Percentiles rank a stretch among this genome's conserved stretches.
phyloP scores from a whole-genome alignment of 2,329 filamentous ascomycete species.

The Plectosphaerella plurivora region DNA sequence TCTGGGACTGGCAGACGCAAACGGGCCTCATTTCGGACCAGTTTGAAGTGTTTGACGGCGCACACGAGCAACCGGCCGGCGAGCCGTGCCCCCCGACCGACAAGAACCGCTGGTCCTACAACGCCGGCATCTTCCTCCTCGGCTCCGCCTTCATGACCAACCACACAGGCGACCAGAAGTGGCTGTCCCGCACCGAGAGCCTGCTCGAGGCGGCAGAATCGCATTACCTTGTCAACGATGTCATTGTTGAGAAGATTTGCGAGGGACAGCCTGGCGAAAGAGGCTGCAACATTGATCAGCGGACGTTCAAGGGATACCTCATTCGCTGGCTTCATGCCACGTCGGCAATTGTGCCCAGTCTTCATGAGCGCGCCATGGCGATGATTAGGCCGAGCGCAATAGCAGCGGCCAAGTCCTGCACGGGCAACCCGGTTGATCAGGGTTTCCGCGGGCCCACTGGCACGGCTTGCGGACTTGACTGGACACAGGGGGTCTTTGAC shows the following conservation, averaged over 20 bases:
- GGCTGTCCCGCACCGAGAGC: conserved; percentile 55
- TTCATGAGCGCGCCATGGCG: conserved; percentile 41
- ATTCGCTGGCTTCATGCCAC: conserved; percentile 60
- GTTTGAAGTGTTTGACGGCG: conserved; percentile 51
- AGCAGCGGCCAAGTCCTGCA: conserved; percentile 49
- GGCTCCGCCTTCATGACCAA: conserved; percentile 60
- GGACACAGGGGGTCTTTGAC: conserved; percentile 53
- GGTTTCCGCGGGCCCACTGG: conserved; percentile 47
- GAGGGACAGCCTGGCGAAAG: conserved; percentile 39
- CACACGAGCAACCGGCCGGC: background rate
- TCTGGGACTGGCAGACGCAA: conserved; percentile 61
- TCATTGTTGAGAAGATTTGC: conserved; percentile 65
- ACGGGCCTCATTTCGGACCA: conserved; percentile 52
- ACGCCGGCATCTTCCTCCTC: conserved; percentile 61
- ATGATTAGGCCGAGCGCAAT: conserved; percentile 46
- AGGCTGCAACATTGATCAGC: conserved; percentile 67
- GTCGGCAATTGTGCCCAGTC: conserved; percentile 50
- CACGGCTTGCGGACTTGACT: conserved; percentile 64
- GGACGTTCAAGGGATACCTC: conserved; percentile 72
- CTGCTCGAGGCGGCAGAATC: conserved; percentile 45
- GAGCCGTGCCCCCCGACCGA: conserved; percentile 47
- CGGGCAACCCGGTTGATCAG: conserved; percentile 33
- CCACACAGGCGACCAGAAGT: conserved; percentile 46
- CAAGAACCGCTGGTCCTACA: conserved; percentile 64
- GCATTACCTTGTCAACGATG: conserved; percentile 51